Evolutionary conservation across 192 early-diverging fungal genomes (phyloP), one percentile per base, ranked within the genome.

Genomic region (Gigaspora rosea): DNA sequence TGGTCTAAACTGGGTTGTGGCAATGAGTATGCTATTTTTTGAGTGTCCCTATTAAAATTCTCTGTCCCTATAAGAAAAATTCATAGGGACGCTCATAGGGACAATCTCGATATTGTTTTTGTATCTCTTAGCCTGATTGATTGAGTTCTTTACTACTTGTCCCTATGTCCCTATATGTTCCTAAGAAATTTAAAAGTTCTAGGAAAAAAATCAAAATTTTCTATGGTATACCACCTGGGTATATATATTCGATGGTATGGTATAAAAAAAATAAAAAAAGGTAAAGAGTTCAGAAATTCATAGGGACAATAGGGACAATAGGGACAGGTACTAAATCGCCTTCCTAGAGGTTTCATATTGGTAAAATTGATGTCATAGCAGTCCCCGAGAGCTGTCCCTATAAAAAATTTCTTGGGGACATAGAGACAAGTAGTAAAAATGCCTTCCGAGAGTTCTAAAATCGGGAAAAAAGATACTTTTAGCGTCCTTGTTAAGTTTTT

Each of bases 201-300:
- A 56, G 52, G 52, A 56, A 56, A 56, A 56, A 56, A 56, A 56
- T 56, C 18, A 56, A 56, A 56, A 16, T 56, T 56, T 56, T 56
- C 8, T 56, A 56, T 56, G 8, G 18, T n/a, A 56, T 56, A 56
- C 8, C 8, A 56, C 8, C 18, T 56, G 8, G 8, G 8, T n/a
- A 56, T 56, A 56, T 56, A 56, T 56, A 56, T 16, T 56, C 8
- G 18, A 56, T 56, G 18, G 8, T 56, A 56, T 5, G 18, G 52
- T 56, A 56, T 56, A 56, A 56, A 56, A 56, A 56, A 56, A 56
- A 16, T 16, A 56, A 56, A 56, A 56, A 56, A 56, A 56, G 18
- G 3, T 12, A 56, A n/a, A 56, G 18, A 56, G 8, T 56, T 56
- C 8, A 8, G 8, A n/a, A 56, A 56, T 56, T 56, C 8, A 56